Percentiles rank a stretch among this genome's conserved stretches.
Evolutionary conservation across 495 filamentous ascomycete genomes (phyloP).

Genomic region (Astrothelium subdiscretum): DNA sequence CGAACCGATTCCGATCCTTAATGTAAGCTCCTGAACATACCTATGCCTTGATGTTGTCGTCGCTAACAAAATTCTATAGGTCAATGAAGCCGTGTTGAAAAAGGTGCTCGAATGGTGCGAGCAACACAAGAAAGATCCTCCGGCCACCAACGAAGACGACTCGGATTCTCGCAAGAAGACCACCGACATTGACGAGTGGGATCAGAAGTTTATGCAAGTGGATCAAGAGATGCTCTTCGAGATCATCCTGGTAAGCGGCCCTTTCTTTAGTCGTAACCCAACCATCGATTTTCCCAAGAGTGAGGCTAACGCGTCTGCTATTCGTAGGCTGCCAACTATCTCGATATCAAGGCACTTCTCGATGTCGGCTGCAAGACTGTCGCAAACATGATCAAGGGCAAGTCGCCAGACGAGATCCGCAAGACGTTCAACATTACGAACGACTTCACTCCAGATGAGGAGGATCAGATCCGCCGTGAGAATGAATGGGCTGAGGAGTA

Average conservation of each 20-base stretch:
- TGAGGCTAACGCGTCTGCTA: too few species aligned
- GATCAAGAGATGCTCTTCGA: constrained; percentile 99
- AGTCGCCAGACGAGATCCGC: constrained; percentile 68
- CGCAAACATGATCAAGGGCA: constrained; percentile 82
- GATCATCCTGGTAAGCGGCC: constrained; percentile 83
- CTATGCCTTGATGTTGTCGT: constrained; percentile 4
- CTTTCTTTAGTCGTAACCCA: neutral
- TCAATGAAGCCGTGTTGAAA: constrained; percentile 83
- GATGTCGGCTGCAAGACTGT: constrained; percentile 79
- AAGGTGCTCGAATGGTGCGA: constrained; percentile 98
- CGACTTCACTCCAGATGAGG: constrained; percentile 72
- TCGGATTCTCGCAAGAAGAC: constrained; percentile 94
- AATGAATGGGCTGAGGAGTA: constrained; percentile 74
- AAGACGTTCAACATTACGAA: constrained; percentile 81
- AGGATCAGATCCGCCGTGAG: constrained; percentile 73
- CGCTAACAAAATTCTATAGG: constrained; percentile 37
- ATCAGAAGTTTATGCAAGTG: constrained; percentile 99
- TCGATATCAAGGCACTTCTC: constrained; percentile 71
- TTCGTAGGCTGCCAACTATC: constrained; percentile 71
- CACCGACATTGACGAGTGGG: constrained; percentile 98
- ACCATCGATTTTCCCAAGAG: constrained; percentile 15
- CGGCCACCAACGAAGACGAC: constrained; percentile 66
- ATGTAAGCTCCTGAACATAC: constrained; percentile 44
- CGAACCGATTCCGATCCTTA: constrained; percentile 72
- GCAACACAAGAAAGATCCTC: constrained; percentile 83